Base-by-base conservation (phyloP, 2,329 filamentous ascomycete genomes). In the Fusarium buharicum region DNA sequence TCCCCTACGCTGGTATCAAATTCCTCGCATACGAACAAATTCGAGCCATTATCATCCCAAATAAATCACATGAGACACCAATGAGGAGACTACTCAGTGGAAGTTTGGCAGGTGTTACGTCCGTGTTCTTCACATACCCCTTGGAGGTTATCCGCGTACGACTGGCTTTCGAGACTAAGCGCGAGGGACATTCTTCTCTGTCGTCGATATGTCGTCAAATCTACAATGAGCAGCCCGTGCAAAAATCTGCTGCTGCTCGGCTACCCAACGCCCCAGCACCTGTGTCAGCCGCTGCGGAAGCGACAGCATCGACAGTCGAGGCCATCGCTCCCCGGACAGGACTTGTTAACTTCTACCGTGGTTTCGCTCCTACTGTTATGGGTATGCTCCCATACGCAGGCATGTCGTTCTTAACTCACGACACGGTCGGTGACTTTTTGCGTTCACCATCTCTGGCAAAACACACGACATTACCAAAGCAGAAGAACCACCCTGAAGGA, bases 21-120 rank as follows among this genome's bases (percentile, higher is more conserved):
- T 99, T 99, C 73, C 85, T 99, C 37, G 93, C 94, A 40, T 99
- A 99, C 79, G 95, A 99, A 76, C 95, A 99, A 77, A 92, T 97
- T 64, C 91, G 95, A 57, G 86, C 90, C 12, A 71, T 88, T 13
- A 73, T 98, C 28, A 98, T 99, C 59, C 85, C 85, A 2, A 81
- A 78, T 33, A 86, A 82, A 47, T 80, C 88, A 6, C 84, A 96
- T 55, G 95, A 99, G 75, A 98, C 94, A 0, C 85, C 90, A 1
- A 75, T 90, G 24, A 86, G 95, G 45, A 86, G 95, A 11, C 85
- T 95, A 44, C 70, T 90, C 20, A 89, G 88, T 55, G 92, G 92
- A 41, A 88, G 88, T 55, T 72, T 92, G 28, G 91, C 91, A 9
- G 94, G 95, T 55, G 89, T 96, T 60, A 92, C 93, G 1, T 95